These are phyloP conservation scores for Limtongia smithiae DNA, from an alignment of 805 yeast species.

Conservation along the genomic window DNA sequence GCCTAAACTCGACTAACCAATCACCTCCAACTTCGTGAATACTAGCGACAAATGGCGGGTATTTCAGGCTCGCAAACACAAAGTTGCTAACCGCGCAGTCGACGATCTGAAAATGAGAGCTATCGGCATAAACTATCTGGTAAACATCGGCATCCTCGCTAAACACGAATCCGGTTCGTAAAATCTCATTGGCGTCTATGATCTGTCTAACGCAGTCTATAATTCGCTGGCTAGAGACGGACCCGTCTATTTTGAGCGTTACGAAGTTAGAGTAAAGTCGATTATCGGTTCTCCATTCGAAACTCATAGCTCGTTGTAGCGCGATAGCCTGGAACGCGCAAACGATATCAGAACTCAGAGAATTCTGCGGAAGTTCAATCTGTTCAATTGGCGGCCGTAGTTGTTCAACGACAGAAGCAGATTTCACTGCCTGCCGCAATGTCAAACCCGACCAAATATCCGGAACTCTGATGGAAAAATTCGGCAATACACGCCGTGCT, in stretches of 20 bases:
- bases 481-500: background rate
- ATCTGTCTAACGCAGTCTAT: conserved; percentile 8
- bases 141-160: conserved; percentile 4
- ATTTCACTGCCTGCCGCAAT: too few relatives aligned
- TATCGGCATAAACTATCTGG: conserved; percentile 17
- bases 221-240: background rate
- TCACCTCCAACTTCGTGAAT: background rate
- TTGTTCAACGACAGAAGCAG: too few relatives aligned
- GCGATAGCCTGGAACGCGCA: conserved; percentile 1
- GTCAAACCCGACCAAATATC: background rate
- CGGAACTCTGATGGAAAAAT: background rate
- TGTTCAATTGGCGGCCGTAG: background rate
- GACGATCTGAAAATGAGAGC: background rate
- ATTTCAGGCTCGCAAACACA: background rate
- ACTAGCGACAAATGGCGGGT: conserved; percentile 11
- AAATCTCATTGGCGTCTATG: conserved; percentile 19
- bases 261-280: conserved; percentile 19
- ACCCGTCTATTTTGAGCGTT: conserved; percentile 2
- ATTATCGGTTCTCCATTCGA: conserved; percentile 10
- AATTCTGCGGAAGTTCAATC: background rate
- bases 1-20: conserved; percentile 3
- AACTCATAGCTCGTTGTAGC: conserved; percentile 14
- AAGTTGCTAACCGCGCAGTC: background rate
- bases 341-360: conserved; percentile 1
- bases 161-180: conserved; percentile 25